Percentiles rank a stretch among this genome's conserved stretches.
Conservation (phyloP, 2,329 filamentous ascomycete genomes). For the Trematosphaeria pertusa region DNA sequence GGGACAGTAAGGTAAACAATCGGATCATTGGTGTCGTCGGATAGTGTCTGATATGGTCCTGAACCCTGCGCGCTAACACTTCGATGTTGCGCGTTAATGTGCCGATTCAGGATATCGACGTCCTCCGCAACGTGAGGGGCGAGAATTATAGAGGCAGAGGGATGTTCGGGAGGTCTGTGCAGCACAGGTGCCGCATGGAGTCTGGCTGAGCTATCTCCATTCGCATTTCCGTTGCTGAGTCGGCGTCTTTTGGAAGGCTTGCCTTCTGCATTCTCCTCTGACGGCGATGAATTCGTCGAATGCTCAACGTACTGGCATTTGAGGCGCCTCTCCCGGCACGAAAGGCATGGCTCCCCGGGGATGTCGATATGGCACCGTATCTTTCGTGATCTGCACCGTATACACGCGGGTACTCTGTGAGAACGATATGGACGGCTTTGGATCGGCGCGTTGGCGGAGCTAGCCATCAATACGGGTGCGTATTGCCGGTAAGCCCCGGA, state of each 20-base stretch:
- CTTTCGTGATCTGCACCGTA: constrained; percentile 50
- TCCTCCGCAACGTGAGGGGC: constrained; percentile 52
- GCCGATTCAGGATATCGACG: constrained; percentile 49
- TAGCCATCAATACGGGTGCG: constrained; percentile 32
- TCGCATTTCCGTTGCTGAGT: constrained; percentile 29
- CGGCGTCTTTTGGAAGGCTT: constrained; percentile 37
- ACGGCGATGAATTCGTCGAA: constrained; percentile 27
- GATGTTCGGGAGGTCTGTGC: constrained; percentile 38
- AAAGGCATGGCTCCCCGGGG: constrained; percentile 48
- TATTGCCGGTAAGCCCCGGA: background rate
- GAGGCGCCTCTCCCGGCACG: constrained; percentile 47
- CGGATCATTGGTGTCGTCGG: constrained; percentile 51
- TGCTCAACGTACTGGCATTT: constrained; percentile 47
- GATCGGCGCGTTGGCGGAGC: constrained; percentile 33
- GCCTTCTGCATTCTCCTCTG: constrained; percentile 29
- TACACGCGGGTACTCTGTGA: constrained; percentile 52
- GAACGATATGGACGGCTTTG: constrained; percentile 52
- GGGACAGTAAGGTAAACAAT: constrained; percentile 57
- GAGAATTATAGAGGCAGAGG: constrained; percentile 48
- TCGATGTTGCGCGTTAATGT: constrained; percentile 45
- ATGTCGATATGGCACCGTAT: constrained; percentile 51
- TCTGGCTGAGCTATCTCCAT: constrained; percentile 25
- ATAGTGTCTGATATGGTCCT: constrained; percentile 59
- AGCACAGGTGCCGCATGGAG: constrained; percentile 33
- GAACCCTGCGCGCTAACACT: constrained; percentile 29